Evolutionary conservation across 805 yeast species (phyloP).

Genomic region (Kazachstania taianensis): DNA sequence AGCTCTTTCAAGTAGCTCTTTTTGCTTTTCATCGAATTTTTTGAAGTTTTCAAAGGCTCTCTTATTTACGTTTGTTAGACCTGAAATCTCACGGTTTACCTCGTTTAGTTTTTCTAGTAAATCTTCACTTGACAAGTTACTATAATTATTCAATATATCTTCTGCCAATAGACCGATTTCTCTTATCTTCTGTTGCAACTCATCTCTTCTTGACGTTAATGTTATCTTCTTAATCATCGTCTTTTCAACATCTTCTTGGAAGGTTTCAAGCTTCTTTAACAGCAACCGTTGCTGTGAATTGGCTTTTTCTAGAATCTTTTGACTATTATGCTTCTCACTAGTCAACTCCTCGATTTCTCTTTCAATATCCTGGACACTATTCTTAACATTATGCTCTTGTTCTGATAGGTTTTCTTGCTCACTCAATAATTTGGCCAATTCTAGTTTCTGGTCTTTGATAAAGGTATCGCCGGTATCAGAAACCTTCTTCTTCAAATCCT

Average conservation of each 20-base stretch:
- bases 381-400: slow-evolving; percentile 24
- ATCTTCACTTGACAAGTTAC: slow-evolving; percentile 38
- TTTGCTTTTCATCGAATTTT: slow-evolving; percentile 63
- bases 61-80: slow-evolving; percentile 71
- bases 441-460: slow-evolving; percentile 10
- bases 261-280: slow-evolving; percentile 47
- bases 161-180: slow-evolving; percentile 88
- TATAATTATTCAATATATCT: slow-evolving; percentile 53
- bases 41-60: slow-evolving; percentile 80
- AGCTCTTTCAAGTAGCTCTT: slow-evolving; percentile 53
- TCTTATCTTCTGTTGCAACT: slow-evolving; percentile 58
- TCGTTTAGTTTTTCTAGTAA: slow-evolving; percentile 44
- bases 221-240: slow-evolving; percentile 52
- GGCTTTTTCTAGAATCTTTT: slow-evolving; percentile 36
- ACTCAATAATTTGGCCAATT: slow-evolving; percentile 14
- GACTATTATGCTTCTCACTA: slow-evolving; percentile 26
- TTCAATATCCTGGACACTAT: slow-evolving; percentile 24
- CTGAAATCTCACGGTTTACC: slow-evolving; percentile 47
- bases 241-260: slow-evolving; percentile 56
- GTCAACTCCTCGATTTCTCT: slow-evolving; percentile 22
- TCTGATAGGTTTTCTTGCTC: slow-evolving; percentile 24
- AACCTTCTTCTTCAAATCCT: slow-evolving; percentile 28
- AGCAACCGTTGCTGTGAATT: slow-evolving; percentile 48
- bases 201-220: slow-evolving; percentile 54
- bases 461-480: slow-evolving; percentile 9